Conservation (phyloP, 148 eudicot species). For the Silene uniflora region DNA sequence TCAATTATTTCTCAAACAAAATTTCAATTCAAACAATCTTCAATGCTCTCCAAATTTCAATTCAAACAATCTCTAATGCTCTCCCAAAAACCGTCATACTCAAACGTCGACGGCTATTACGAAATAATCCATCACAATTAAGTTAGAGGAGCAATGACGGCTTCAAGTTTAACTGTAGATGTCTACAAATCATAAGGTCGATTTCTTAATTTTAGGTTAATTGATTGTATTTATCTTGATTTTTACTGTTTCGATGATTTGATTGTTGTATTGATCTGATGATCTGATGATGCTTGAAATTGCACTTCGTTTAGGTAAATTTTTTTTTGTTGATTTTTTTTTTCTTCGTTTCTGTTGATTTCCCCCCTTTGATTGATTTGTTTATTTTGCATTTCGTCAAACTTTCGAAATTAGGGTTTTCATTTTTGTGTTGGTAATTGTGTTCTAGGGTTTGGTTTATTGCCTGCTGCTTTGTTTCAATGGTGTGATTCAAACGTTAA, state of each 20-base stretch:
- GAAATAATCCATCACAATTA: too few relatives aligned
- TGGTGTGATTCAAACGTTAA: background rate
- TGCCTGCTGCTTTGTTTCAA: too few relatives aligned
- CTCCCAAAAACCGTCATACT: too few relatives aligned
- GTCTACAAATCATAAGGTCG: constrained; percentile 69
- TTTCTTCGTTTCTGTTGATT: background rate
- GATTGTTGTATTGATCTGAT: background rate
- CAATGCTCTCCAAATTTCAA: too few relatives aligned
- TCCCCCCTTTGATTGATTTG: background rate
- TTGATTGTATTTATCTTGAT: background rate
- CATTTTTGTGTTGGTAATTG: background rate
- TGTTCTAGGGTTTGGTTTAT: background rate
- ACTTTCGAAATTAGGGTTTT: constrained; percentile 1
- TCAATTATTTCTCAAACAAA: too few relatives aligned
- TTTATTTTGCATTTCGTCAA: background rate
- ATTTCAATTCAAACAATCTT: too few relatives aligned
- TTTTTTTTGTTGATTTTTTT: background rate
- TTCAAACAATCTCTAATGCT: too few relatives aligned
- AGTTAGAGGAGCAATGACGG: too few relatives aligned
- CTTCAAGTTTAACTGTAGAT: too few relatives aligned
- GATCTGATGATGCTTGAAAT: background rate
- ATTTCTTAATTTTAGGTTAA: too few relatives aligned
- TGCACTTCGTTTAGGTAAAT: background rate
- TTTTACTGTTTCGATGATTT: background rate
- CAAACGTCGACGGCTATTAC: too few relatives aligned